These are phyloP conservation scores for Dryas octopetala DNA, from an alignment of 306 rosid genomes.

Conservation along the genomic window DNA sequence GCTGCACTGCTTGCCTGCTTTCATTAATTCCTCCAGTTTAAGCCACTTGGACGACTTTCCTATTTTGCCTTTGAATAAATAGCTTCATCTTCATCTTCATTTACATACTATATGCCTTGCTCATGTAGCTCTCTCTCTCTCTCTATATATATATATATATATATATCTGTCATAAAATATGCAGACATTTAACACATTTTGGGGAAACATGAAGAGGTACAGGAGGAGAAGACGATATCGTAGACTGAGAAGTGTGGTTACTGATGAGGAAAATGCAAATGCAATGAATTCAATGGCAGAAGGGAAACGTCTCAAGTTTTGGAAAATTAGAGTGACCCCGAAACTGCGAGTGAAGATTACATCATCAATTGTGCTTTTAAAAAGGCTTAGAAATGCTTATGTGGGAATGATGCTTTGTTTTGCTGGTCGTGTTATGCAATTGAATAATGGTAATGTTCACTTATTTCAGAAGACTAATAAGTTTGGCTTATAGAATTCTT, in stretches of 20 bases:
- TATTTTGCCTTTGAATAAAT: neutral
- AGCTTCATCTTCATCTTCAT: slow-evolving; percentile 7
- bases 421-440: slow-evolving; percentile 45
- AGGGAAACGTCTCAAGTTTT: slow-evolving; percentile 2
- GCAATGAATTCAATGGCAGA: neutral
- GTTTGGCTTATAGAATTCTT: slow-evolving; percentile 5
- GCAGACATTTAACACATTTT: slow-evolving; percentile 18
- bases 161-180: neutral
- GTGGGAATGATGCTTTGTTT: slow-evolving; percentile 50
- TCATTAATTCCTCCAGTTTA: slow-evolving; percentile 4
- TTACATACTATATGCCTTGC: neutral
- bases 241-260: slow-evolving; percentile 39
- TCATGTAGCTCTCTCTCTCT: neutral
- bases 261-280: neutral
- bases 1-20: neutral
- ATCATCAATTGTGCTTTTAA: slow-evolving; percentile 27
- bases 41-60: neutral
- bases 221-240: slow-evolving; percentile 33
- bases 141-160: too few species aligned
- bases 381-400: slow-evolving; percentile 54
- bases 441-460: slow-evolving; percentile 39
- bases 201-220: slow-evolving; percentile 38
- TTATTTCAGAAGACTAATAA: slow-evolving; percentile 28
- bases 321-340: slow-evolving; percentile 20
- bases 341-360: slow-evolving; percentile 35